Conservation (phyloP, 352 stramenopile genomes). For the Globisporangium okanoganense region DNA sequence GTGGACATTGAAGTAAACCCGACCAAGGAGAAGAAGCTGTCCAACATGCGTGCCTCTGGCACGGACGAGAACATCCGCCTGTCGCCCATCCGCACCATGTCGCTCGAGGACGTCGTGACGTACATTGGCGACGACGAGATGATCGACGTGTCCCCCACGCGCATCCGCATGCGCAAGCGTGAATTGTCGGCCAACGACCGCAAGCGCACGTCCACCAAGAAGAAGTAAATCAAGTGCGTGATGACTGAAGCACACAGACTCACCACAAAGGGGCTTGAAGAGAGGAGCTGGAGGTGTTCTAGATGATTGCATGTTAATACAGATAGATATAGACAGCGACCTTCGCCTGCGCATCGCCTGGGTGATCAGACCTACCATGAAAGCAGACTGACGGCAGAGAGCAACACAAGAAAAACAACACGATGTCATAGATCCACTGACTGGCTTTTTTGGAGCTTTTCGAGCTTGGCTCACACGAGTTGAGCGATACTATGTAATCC, state of each 20-base stretch:
- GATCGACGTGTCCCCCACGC: conserved; percentile 96
- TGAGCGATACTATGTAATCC: no score
- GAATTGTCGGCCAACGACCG: conserved; percentile 60
- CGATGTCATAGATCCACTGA: not conserved
- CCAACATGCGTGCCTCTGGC: conserved; percentile 94
- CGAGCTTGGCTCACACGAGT: no score
- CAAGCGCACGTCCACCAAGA: conserved; percentile 45
- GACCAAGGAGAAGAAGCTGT: conserved; percentile 96
- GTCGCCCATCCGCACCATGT: conserved; percentile 89
- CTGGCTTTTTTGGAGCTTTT: no score
- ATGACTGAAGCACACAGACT: no score
- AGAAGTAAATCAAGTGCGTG: conserved; percentile 58
- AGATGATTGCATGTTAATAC: conserved; percentile 11
- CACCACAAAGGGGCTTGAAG: no score
- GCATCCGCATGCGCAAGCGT: conserved; percentile 90
- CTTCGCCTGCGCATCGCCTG: not conserved
- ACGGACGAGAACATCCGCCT: conserved; percentile 96
- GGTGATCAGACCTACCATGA: not conserved
- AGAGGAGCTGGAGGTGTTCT: not conserved
- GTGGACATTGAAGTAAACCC: conserved; percentile 98
- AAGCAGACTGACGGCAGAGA: not conserved
- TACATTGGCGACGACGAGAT: conserved; percentile 98
- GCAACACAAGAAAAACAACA: not conserved
- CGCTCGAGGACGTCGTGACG: conserved; percentile 96
- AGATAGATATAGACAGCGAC: conserved; percentile 7